Evolutionary conservation across 805 yeast genomes (phyloP).

Genomic region (Candida saitoana): DNA sequence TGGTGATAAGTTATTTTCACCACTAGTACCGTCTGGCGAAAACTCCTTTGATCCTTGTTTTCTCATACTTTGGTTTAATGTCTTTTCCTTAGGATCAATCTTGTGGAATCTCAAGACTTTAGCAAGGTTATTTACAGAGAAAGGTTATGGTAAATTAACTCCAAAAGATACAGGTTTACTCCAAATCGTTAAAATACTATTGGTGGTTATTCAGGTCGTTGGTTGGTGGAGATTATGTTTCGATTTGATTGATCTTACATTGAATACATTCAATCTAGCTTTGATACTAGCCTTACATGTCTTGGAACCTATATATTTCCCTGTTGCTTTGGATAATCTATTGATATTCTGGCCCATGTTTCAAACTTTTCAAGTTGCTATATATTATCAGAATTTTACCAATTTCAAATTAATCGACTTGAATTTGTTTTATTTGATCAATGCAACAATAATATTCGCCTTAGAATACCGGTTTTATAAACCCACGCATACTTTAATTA

Average conservation of each 20-base stretch:
- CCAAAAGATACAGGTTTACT: constrained; percentile 23
- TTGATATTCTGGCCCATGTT: constrained; percentile 28
- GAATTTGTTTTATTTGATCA: constrained; percentile 17
- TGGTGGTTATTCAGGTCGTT: constrained; percentile 17
- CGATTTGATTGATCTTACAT: constrained; percentile 6
- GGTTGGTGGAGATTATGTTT: constrained; percentile 18
- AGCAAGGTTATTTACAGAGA: neutral
- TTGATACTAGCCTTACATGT: constrained; percentile 25
- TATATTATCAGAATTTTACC: constrained; percentile 27
- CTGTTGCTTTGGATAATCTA: constrained; percentile 19
- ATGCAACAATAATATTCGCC: constrained; percentile 27
- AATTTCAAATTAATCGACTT: constrained; percentile 23
- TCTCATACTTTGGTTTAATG: constrained; percentile 12
- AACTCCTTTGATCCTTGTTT: constrained; percentile 37
- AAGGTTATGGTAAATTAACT: constrained; percentile 14
- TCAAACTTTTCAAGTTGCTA: constrained; percentile 13
- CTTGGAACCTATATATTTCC: constrained; percentile 18
- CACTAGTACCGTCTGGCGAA: constrained; percentile 21
- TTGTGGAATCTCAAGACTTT: constrained; percentile 5
- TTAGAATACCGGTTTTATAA: constrained; percentile 36
- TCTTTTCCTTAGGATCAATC: constrained; percentile 9
- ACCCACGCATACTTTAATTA: constrained; percentile 37
- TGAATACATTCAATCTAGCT: constrained; percentile 6
- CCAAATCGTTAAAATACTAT: constrained; percentile 18
- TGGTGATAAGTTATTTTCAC: constrained; percentile 10